Conservation (phyloP, 768 basidiomycete species). For the Tubosaeta sp. region DNA sequence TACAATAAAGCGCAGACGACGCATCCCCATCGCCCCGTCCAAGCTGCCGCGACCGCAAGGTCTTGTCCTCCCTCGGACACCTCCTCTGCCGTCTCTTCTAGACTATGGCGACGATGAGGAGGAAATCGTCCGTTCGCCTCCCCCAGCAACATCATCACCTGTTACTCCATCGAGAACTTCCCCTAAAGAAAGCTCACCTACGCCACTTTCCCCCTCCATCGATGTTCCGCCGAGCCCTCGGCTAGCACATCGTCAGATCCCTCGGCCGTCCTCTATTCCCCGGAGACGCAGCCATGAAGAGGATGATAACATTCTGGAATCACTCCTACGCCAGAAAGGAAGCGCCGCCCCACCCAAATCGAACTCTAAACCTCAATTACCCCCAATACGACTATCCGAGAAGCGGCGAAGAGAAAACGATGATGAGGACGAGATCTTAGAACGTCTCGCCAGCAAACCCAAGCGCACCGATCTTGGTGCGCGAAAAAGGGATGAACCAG, state of each 20-base stretch:
- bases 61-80: constrained; percentile 41
- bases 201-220: constrained; percentile 31
- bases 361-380: constrained; percentile 32
- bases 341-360: constrained; percentile 35
- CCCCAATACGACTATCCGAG: constrained; percentile 53
- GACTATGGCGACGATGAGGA: constrained; percentile 74
- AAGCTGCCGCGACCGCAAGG: constrained; percentile 45
- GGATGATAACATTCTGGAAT: constrained; percentile 53
- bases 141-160: constrained; percentile 12
- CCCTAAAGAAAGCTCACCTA: constrained; percentile 14
- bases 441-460: constrained; percentile 53
- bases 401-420: constrained; percentile 72
- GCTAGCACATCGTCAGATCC: constrained; percentile 35
- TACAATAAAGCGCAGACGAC: constrained; percentile 57
- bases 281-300: constrained; percentile 44
- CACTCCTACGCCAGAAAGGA: constrained; percentile 40
- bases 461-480: constrained; percentile 51
- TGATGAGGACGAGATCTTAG: constrained; percentile 64
- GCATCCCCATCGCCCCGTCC: constrained; percentile 40
- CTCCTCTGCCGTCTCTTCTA: constrained; percentile 56
- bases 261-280: constrained; percentile 40
- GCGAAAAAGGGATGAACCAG: constrained; percentile 37
- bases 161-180: constrained; percentile 10
- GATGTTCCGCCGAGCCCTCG: constrained; percentile 37
- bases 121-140: constrained; percentile 20